Conservation (phyloP, 495 filamentous ascomycete species). For the Penicillium coprophilum region DNA sequence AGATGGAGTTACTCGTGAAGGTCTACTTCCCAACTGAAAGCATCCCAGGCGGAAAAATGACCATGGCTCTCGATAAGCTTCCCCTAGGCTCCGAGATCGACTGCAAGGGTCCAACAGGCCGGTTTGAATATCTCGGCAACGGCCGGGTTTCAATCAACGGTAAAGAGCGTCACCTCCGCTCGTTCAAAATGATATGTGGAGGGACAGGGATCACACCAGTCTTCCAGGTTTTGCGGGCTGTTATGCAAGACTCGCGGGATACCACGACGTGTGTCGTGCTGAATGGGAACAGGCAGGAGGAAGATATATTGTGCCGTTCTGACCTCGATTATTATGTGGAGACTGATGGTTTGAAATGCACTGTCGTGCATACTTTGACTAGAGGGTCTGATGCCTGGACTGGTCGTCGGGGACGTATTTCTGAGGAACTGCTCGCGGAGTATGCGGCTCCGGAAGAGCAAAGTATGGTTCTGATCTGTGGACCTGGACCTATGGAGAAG, state of each 20-base stretch:
- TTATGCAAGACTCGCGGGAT: constrained; percentile 62
- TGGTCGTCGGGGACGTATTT: constrained; percentile 70
- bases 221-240: constrained; percentile 80
- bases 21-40: constrained; percentile 69
- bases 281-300: constrained; percentile 74
- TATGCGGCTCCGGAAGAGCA: constrained; percentile 55
- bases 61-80: constrained; percentile 71
- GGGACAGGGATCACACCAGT: constrained; percentile 92
- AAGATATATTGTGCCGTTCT: constrained; percentile 80
- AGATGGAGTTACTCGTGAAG: constrained; percentile 77
- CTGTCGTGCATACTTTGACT: constrained; percentile 72
- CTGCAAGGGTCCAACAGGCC: constrained; percentile 89
- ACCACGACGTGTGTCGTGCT: constrained; percentile 67
- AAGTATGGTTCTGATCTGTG: constrained; percentile 78
- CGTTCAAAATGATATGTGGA: constrained; percentile 86
- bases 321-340: constrained; percentile 66
- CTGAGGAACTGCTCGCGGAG: constrained; percentile 57
- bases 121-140: constrained; percentile 75
- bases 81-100: constrained; percentile 70
- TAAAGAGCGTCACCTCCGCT: constrained; percentile 55
- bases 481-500: constrained; percentile 76
- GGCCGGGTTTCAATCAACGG: constrained; percentile 66
- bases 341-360: constrained; percentile 55
- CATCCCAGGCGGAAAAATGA: constrained; percentile 77
- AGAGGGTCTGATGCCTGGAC: constrained; percentile 62